Evolutionary conservation across 495 filamentous ascomycete genomes (phyloP), one percentile per base, ranked within the genome.

Genomic region (Peziza echinospora): DNA sequence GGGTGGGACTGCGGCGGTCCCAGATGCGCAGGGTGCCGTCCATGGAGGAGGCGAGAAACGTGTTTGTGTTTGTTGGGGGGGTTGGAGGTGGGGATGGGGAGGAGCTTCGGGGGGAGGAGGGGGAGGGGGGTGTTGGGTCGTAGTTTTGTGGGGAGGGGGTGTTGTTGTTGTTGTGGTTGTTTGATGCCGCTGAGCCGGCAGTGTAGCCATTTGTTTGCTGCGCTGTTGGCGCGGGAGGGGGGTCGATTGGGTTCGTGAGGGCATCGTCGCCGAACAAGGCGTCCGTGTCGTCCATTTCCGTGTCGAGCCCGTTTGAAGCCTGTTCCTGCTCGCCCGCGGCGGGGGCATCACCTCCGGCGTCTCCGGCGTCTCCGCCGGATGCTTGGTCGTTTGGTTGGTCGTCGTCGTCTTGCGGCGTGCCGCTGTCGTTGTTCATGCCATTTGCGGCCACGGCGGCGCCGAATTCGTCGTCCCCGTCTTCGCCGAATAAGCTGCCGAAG

Each of bases 21-120:
- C 89, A 97, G 48, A 97, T 67, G 21, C 82, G 76, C 47, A 96
- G 75, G 2, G 77, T 79, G 39, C 89, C 89, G 62, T 96, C 82
- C 5, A 91, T 81, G 1, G 80, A 80, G 16, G 87, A 79, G 42
- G 82, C 78, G 26, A 96, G 67, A 60, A 97, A 96, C 10, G 77
- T 86, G 23, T 71, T 60, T 37, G 59, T 51, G 26, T 59, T 49
- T 5, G 56, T 55, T 19, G 46, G 47, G 5, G 51, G 39, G 21
- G 44, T 16, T 6, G 21, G 41, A 5, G 16, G n/a, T 1, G 47
- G 48, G 7, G 50, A 49, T 28, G 50, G 43, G 21, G 42, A 25
- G 5, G 17, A 21, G 46, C 21, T 43, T 3, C 41, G n/a, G 21
- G 51, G 30, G 21, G 51, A 39, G 22, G 16, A 6, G 11, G 26